Percentiles rank a stretch among this genome's conserved stretches.
phyloP scores from a whole-genome alignment of 768 basidiomycete species.

The Lactifluus pinguis region DNA sequence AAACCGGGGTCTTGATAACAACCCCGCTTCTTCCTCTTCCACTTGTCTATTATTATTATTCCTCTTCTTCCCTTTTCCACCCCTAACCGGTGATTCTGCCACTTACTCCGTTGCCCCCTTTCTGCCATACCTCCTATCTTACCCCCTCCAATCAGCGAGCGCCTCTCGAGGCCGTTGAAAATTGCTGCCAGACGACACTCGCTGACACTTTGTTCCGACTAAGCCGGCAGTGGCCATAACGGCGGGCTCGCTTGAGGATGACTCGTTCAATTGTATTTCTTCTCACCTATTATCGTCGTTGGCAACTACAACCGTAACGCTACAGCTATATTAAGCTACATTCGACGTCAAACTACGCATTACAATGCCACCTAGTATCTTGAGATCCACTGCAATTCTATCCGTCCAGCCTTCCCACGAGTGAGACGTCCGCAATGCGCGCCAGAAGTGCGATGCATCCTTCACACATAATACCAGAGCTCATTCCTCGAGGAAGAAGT shows the following conservation, averaged over 20 bases:
- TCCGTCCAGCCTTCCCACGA: background rate
- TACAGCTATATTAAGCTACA: constrained; percentile 10
- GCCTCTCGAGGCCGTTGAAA: too few species aligned
- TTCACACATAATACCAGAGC: background rate
- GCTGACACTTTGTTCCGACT: constrained; percentile 6
- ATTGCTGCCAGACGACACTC: too few species aligned
- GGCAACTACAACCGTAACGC: constrained; percentile 1
- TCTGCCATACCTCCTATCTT: too few species aligned
- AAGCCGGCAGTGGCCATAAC: background rate
- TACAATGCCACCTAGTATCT: background rate
- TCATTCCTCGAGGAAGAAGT: constrained; percentile 89
- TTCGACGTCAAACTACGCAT: background rate
- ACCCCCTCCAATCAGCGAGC: too few species aligned
- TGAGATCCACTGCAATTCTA: background rate
- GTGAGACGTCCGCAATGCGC: background rate
- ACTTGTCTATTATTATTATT: too few species aligned
- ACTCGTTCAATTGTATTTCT: background rate
- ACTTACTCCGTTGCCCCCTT: too few species aligned
- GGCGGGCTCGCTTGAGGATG: background rate
- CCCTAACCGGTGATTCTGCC: too few species aligned
- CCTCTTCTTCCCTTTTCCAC: too few species aligned
- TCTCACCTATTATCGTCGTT: background rate
- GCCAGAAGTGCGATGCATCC: background rate
- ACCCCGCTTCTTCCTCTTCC: too few species aligned
- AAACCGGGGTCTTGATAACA: too few species aligned